Base-by-base conservation (phyloP, 2,329 filamentous ascomycete species). In the Botrytis squamosa region DNA sequence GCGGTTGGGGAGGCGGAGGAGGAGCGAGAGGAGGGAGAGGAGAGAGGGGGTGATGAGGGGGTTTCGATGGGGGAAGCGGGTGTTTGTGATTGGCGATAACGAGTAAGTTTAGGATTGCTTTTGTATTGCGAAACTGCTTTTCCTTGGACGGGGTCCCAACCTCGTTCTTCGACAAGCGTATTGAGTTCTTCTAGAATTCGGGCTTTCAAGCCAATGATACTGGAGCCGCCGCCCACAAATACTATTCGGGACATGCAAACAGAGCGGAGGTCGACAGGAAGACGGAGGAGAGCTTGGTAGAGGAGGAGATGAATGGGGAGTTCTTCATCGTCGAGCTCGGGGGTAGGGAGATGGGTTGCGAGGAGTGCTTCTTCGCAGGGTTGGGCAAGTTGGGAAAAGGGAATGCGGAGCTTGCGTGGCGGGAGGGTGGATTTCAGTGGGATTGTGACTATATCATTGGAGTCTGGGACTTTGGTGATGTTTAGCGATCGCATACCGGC, bases 231-330 rank as follows among this genome's bases (percentile, higher is more conserved):
- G 46, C 96, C 96, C 0, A 91, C 92, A 79, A 99, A 92, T 25
- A 97, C 85, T 64, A 98, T 92, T 57, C 95, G 92, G 1, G 94
- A 91, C 90, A 98, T 96, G 82, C 95, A 98, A 7, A 91, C 84
- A 1, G 92, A 91, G 38, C 96, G 90, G 6, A 95, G 90, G 82
- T 99, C 96, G 6, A 95, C 84, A 0, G 94, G 93, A 1, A 98
- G 85, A 12, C 89, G 86, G 1, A 97, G 85, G 1, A 99, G 87
- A 55, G 90, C 88, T 71, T 89, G 88, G 82, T 97, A 97, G 4
- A 97, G 85, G 14, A 98, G 86, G 20, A 90, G 81, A 70, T 93
- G 93, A 1, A 98, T 80, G 0, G 95, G 91, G 29, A 93, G 87
- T 76, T 98, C 95, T 77, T 99, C 87, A 78, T 98, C 95, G 80